Base-by-base conservation (phyloP, 2,329 filamentous ascomycete genomes). In the Aspergillus persii region DNA sequence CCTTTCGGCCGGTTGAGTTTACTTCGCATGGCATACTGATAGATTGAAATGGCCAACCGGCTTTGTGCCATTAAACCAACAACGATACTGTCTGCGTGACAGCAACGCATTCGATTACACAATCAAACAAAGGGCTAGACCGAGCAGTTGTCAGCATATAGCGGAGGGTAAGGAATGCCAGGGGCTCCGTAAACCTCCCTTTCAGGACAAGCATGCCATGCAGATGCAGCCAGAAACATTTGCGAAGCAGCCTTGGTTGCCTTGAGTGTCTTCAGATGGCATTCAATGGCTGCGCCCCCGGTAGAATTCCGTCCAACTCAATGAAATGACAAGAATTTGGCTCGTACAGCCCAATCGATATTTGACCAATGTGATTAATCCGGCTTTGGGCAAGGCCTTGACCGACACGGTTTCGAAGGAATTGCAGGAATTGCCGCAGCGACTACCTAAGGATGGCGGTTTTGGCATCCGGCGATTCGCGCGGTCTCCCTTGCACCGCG, bases 401-500 rank as follows among this genome's bases (percentile, higher is more conserved):
- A 15, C 15, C 15, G 12, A 18, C 8, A 41, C 1, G 3, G 15
- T 4, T 41, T 12, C 15, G 33, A 41, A 41, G 15, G 36, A 3
- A 7, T 41, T 41, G 1, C 4, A 41, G 15, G 36, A 3, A 7
- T 41, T 41, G 4, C 4, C 36, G 15, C 15, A n/a, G 15, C 36
- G 15, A 41, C 36, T n/a, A 23, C 18, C 18, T 23, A 41, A n/a
- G 12, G 36, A 12, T 47, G 18, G 18, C 15, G 18, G 23, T 6
- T 26, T 47, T 26, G 15, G 4, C 7, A 29, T 12, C 41, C 27
- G 5, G 29, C 26, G 15, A 18, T 15, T 33, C 26, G 11, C n/a
- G 53, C 27, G 47, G 18, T 44, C 30, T 56, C 59, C 59, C 59
- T 58, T 61, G 59, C 56, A 47, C 27, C 6, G n/a, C 23, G 39